phyloP scores from a whole-genome alignment of 306 rosid species.

The Dalbergia oliveri region DNA sequence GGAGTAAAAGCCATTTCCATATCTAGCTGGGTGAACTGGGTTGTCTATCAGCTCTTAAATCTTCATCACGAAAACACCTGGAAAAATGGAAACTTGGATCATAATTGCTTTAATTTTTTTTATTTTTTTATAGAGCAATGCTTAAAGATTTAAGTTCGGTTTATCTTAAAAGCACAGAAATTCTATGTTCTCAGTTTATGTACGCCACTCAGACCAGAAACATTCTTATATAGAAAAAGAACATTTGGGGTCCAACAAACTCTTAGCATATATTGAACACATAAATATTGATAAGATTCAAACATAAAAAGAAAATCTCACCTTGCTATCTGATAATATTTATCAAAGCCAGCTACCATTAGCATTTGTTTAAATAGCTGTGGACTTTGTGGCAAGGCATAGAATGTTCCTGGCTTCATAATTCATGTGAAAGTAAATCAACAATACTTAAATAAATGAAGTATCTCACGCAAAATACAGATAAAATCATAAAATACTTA shows the following conservation, averaged over 20 bases:
- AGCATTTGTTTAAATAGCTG: slow-evolving; percentile 98
- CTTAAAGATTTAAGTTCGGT: neutral
- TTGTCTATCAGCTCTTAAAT: slow-evolving; percentile 94
- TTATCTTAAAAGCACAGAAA: slow-evolving; percentile 1
- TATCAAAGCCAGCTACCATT: slow-evolving; percentile 96
- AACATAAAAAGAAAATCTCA: slow-evolving; percentile 41
- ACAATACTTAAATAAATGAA: slow-evolving; percentile 47
- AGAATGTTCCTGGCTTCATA: slow-evolving; percentile 98
- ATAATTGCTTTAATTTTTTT: neutral
- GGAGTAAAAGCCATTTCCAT: slow-evolving; percentile 97
- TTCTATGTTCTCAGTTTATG: neutral
- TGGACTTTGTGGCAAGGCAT: slow-evolving; percentile 98
- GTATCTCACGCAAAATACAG: slow-evolving; percentile 1
- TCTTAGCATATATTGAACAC: slow-evolving; percentile 5
- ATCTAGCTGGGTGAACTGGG: slow-evolving; percentile 98
- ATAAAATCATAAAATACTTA: neutral
- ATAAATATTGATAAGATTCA: slow-evolving; percentile 11
- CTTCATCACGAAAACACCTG: slow-evolving; percentile 98
- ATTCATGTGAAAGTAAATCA: slow-evolving; percentile 60
- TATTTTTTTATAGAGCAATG: neutral
- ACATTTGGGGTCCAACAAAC: neutral
- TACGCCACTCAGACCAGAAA: slow-evolving; percentile 19
- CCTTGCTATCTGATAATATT: slow-evolving; percentile 96
- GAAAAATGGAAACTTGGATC: slow-evolving; percentile 41
- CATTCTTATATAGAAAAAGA: slow-evolving; percentile 1